phyloP scores from a whole-genome alignment of 2,329 filamentous ascomycete genomes.

The Oidium heveae region DNA sequence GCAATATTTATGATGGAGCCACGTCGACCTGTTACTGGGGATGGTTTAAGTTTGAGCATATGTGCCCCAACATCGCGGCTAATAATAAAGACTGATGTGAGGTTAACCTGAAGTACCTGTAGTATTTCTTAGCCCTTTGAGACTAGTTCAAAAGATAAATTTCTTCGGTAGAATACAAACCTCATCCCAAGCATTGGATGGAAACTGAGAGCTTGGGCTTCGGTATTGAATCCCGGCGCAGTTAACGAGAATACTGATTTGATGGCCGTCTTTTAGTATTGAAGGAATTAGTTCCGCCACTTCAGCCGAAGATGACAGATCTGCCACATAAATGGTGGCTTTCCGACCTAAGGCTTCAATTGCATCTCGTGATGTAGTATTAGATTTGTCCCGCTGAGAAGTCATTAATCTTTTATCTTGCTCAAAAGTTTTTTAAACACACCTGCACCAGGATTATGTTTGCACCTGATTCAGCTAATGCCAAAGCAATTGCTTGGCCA shows the following conservation, averaged over 20 bases:
- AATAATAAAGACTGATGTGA: constrained; percentile 56
- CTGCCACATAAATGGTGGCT: constrained; percentile 40
- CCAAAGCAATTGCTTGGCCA: constrained; percentile 16
- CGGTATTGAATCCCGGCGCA: too few species aligned
- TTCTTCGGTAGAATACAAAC: constrained; percentile 6
- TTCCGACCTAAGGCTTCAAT: constrained; percentile 41
- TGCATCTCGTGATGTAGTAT: constrained; percentile 26
- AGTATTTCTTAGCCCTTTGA: neutral
- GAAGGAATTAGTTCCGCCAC: constrained; percentile 34
- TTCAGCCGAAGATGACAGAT: constrained; percentile 34
- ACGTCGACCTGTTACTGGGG: constrained; percentile 45
- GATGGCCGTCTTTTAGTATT: constrained; percentile 25
- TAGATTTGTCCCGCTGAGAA: constrained; percentile 10
- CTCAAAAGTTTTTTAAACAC: neutral
- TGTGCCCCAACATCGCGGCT: constrained; percentile 55
- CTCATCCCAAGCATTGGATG: constrained; percentile 16
- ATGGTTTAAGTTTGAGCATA: constrained; percentile 37
- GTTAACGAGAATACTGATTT: constrained; percentile 3
- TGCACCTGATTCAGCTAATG: constrained; percentile 17
- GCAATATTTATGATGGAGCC: constrained; percentile 69
- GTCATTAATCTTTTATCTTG: too few species aligned
- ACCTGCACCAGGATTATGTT: constrained; percentile 18
- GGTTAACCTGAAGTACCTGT: constrained; percentile 55
- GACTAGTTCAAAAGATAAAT: neutral
- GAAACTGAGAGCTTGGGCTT: constrained; percentile 12